Evolutionary conservation across 2,329 filamentous ascomycete genomes (phyloP), one percentile per base, ranked within the genome.

Genomic region (Botrytis fabae): DNA sequence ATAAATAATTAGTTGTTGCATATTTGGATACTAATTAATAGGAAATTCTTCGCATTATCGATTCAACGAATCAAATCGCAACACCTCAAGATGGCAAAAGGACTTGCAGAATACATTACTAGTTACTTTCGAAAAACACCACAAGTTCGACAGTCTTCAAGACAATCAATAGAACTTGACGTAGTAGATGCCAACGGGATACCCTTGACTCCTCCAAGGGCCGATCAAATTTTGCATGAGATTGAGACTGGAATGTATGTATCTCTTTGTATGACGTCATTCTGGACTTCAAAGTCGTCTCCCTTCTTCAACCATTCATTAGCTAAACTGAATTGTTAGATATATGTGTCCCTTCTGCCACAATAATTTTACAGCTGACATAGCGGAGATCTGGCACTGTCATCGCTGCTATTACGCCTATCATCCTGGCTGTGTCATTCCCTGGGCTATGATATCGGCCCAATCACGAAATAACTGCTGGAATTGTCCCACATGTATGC

Each of bases 231-330:
- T 6, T 18, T 25, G 25, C 16, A 65, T 14, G 69, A 71, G 64
- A 71, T 71, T 9, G n/a, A 54, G 20, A 65, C 32, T 42, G 59
- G n/a, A 40, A 1, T 44, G 69, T 71, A 71, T 42, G 60, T 71
- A 38, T 14, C 22, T 61, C 42, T 42, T 57, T 18, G 40, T 18
- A 20, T 9, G 20, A 57, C 5, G 20, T 32, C 25, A 16, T 14
- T 25, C 9, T 32, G 1, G 4, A 51, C 3, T 14, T 32, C 20
- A 10, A 38, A 42, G 4, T 18, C 18, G 2, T 14, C 28, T 25
- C 18, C 28, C 8, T 16, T 32, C 7, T n/a, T 4, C 35, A 12
- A n/a, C 14, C 18, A 22, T 28, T 35, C 25, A 12, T 38, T 61
- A 14, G 28, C 68, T 70, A 35, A 70, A 22, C 22, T 22, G 2